Evolutionary conservation across 331 rosid genomes (phyloP).

Genomic region (Quercus lobata): DNA sequence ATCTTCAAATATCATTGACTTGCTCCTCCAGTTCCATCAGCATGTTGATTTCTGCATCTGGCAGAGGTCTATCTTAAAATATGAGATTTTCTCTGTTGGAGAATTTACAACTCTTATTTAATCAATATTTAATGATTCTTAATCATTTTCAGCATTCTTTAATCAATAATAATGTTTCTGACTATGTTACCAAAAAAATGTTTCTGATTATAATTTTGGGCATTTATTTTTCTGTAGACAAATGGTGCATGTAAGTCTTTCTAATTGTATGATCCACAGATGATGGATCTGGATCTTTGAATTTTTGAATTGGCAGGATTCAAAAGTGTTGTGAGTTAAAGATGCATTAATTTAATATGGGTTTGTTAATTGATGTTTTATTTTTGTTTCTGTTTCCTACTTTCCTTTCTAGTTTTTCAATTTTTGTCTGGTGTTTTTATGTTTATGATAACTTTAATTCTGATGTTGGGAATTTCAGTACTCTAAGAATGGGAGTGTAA

Average conservation of each 20-base stretch:
- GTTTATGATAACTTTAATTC: background rate
- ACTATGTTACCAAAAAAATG: too few relatives aligned
- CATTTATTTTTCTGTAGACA: too few relatives aligned
- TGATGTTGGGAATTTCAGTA: conserved; percentile 41
- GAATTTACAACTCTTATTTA: background rate
- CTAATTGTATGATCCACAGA: too few relatives aligned
- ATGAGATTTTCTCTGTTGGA: background rate
- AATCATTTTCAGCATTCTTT: too few relatives aligned
- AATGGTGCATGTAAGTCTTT: too few relatives aligned
- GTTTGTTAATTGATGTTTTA: background rate
- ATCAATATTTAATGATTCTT: too few relatives aligned
- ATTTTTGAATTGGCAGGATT: background rate
- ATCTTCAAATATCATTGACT: background rate
- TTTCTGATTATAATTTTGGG: too few relatives aligned
- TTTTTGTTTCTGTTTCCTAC: too few relatives aligned
- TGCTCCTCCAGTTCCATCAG: background rate
- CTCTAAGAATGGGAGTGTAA: conserved; percentile 64
- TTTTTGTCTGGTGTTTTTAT: background rate
- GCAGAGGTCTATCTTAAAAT: background rate
- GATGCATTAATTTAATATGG: background rate
- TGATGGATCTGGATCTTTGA: background rate
- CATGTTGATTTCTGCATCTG: background rate
- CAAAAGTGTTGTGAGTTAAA: background rate
- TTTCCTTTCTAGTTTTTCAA: background rate
- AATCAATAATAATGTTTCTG: too few relatives aligned